Evolutionary conservation across 495 filamentous ascomycete species (phyloP).

Genomic region (Neurospora intermedia): DNA sequence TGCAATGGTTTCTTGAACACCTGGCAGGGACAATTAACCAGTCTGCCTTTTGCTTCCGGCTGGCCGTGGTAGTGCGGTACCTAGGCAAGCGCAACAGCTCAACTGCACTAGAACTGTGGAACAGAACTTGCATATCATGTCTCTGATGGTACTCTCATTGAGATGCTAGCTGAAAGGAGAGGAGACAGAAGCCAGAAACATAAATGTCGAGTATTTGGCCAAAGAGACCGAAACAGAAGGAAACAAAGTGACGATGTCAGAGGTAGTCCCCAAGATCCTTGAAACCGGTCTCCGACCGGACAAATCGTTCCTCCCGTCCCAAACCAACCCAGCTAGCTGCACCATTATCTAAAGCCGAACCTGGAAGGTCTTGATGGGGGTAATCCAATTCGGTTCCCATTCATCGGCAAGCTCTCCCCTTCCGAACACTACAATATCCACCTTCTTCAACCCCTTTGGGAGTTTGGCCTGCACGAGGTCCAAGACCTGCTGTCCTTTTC

Average conservation of each 20-base stretch:
- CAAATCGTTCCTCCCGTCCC: not conserved
- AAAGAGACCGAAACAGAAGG: not conserved
- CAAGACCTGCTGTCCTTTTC: not conserved
- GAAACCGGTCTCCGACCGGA: not conserved
- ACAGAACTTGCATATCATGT: not conserved
- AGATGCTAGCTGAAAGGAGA: not conserved
- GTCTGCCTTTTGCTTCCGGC: no score
- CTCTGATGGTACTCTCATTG: not conserved
- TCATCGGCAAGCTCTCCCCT: no score
- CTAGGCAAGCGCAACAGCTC: no score
- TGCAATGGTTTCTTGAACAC: no score
- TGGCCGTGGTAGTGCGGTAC: no score
- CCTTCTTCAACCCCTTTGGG: not conserved
- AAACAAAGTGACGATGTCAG: not conserved
- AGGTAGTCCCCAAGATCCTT: not conserved
- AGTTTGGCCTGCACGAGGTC: not conserved
- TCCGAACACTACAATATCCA: not conserved
- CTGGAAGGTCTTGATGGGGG: not conserved
- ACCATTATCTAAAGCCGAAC: not conserved
- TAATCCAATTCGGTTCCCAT: no score
- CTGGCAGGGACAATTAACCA: no score
- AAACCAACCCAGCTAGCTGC: not conserved
- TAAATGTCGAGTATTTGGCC: not conserved
- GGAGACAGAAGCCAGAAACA: not conserved
- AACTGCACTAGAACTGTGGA: no score